Conservation (phyloP, 179 eudicot species). For the Carnegiea gigantea region DNA sequence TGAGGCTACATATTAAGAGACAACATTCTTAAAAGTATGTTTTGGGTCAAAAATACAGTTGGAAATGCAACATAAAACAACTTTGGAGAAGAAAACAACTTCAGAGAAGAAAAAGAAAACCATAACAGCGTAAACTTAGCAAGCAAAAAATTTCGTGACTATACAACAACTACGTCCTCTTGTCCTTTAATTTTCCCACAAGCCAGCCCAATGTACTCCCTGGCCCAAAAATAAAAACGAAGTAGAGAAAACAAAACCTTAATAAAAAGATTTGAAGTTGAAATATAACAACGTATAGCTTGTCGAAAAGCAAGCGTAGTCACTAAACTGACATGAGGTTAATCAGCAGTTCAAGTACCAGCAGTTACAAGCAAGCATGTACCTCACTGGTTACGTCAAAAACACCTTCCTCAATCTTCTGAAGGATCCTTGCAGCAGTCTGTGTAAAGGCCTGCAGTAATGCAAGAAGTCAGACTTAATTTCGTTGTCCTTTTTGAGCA, state of each 20-base stretch:
- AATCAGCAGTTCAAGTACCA: neutral
- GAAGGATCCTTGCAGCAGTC: slow-evolving; percentile 68
- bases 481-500: neutral
- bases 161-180: neutral
- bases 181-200: neutral
- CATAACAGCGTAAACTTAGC: neutral
- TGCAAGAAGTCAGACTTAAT: neutral
- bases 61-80: neutral
- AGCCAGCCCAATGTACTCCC: neutral
- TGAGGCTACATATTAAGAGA: neutral
- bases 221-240: neutral
- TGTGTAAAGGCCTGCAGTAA: slow-evolving; percentile 57
- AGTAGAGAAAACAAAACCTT: slow-evolving; percentile 1
- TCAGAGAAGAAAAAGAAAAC: neutral
- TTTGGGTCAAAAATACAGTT: neutral
- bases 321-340: neutral
- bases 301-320: neutral
- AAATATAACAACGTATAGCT: neutral
- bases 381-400: slow-evolving; percentile 89
- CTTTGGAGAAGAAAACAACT: neutral
- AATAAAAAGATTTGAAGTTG: neutral
- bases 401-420: slow-evolving; percentile 84
- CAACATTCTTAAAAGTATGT: neutral
- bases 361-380: neutral
- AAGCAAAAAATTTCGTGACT: neutral